Percentiles rank a stretch among this genome's conserved stretches.
Conservation (phyloP, 2,329 filamentous ascomycete genomes). For the Venturia oleaginea region DNA sequence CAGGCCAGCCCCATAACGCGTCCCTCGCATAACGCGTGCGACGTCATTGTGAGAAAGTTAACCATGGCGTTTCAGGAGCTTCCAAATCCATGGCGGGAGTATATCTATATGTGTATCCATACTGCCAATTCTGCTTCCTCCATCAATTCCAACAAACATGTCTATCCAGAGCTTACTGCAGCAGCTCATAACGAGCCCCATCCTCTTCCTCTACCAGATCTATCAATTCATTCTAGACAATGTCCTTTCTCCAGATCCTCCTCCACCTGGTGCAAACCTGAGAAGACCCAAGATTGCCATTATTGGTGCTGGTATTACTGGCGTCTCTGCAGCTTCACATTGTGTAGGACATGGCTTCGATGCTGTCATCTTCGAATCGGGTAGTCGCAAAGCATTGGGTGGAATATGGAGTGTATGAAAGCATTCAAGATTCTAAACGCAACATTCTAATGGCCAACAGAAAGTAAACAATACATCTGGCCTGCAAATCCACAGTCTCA, state of each 20-base stretch:
- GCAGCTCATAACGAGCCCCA: conserved; percentile 18
- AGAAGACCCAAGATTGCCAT: conserved; percentile 47
- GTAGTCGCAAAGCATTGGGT: conserved; percentile 55
- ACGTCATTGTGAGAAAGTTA: neutral
- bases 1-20: too few species aligned
- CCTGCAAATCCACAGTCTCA: conserved; percentile 74
- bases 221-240: conserved; percentile 55
- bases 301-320: conserved; percentile 51
- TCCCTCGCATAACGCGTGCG: neutral
- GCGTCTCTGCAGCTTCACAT: conserved; percentile 69
- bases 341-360: conserved; percentile 82
- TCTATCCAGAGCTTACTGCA: neutral
- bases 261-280: conserved; percentile 48
- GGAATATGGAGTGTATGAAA: conserved; percentile 68
- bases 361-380: conserved; percentile 68
- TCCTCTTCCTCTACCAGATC: conserved; percentile 55
- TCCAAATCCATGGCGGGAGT: neutral
- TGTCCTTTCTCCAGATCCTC: conserved; percentile 61
- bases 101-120: neutral
- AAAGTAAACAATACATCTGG: conserved; percentile 74
- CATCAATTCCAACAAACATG: neutral
- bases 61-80: neutral
- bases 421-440: neutral
- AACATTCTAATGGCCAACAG: conserved; percentile 29
- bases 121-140: neutral